Conservation (phyloP, 2,329 filamentous ascomycete species). For the Pseudopyrenochaeta lycopersici region DNA sequence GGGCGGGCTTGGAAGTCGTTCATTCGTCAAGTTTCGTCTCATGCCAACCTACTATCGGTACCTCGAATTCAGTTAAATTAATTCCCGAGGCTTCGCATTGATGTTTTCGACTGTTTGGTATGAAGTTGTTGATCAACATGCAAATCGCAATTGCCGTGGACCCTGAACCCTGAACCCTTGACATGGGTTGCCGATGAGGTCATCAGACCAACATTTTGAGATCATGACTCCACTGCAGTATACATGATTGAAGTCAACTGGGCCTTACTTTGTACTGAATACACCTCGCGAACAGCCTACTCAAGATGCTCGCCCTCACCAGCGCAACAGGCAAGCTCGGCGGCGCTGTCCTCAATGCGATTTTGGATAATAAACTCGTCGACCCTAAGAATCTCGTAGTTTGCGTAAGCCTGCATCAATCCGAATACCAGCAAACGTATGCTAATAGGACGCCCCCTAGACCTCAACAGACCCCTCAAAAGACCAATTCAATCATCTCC, state of each 20-base stretch:
- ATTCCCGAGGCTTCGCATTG: not conserved
- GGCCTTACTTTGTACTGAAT: not conserved
- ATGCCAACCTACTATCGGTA: no score
- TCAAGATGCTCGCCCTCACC: slow-evolving; percentile 50
- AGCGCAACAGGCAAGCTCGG: slow-evolving; percentile 58
- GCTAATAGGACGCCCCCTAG: slow-evolving; percentile 16
- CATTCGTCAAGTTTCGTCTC: no score
- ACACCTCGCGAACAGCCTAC: not conserved
- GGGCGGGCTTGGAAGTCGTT: no score
- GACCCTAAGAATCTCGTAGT: slow-evolving; percentile 49
- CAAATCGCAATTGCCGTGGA: not conserved
- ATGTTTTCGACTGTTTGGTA: not conserved
- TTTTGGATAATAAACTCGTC: slow-evolving; percentile 53
- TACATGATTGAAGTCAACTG: not conserved
- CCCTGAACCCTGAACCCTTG: not conserved
- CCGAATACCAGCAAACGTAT: not conserved
- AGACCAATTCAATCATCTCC: slow-evolving; percentile 39
- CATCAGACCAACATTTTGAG: slow-evolving; percentile 1
- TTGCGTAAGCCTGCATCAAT: slow-evolving; percentile 32
- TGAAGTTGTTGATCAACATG: not conserved
- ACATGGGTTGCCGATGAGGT: not conserved
- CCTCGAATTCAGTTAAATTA: no score
- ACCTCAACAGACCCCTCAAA: slow-evolving; percentile 28
- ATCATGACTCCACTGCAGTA: not conserved
- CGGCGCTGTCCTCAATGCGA: slow-evolving; percentile 52